Evolutionary conservation across 371 early-diverging fungal genomes (phyloP).

Genomic region (Saksenaea vasiformis): DNA sequence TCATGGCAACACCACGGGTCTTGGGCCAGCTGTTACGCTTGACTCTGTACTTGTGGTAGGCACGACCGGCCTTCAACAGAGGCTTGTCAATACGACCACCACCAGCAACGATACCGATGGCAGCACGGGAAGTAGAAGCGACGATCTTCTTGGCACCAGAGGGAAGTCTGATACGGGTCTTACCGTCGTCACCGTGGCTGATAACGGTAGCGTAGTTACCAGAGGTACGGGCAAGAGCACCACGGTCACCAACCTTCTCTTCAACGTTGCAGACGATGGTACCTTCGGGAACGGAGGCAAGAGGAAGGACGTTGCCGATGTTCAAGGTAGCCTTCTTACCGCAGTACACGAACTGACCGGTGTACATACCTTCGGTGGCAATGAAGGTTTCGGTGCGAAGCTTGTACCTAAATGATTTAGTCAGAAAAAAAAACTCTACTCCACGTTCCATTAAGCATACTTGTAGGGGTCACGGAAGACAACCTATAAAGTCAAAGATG

Average conservation of each 20-base stretch:
- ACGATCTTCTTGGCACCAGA: conserved; percentile 98
- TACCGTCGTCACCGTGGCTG: conserved; percentile 98
- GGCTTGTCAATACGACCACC: conserved; percentile 99
- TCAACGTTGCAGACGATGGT: conserved; percentile 99
- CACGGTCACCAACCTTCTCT: conserved; percentile 98
- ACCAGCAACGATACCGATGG: conserved; percentile 99
- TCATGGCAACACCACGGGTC: conserved; percentile 99
- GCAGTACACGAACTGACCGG: conserved; percentile 98
- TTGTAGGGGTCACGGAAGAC: conserved; percentile 59
- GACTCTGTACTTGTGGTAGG: conserved; percentile 98
- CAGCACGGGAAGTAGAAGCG: conserved; percentile 90
- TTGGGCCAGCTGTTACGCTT: conserved; percentile 99
- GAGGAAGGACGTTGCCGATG: conserved; percentile 97
- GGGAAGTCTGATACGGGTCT: conserved; percentile 96
- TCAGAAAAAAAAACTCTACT: background rate
- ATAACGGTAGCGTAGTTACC: conserved; percentile 99
- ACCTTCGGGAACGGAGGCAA: conserved; percentile 99
- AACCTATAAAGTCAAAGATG: conserved; percentile 22
- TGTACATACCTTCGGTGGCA: conserved; percentile 99
- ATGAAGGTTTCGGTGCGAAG: conserved; percentile 92
- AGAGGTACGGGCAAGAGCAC: conserved; percentile 96
- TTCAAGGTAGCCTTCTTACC: conserved; percentile 98
- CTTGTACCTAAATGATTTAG: conserved; percentile 62
- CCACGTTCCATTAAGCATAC: conserved; percentile 1
- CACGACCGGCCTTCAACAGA: conserved; percentile 99